Conservation (phyloP, 2,329 filamentous ascomycete genomes). For the Xylaria sp. region DNA sequence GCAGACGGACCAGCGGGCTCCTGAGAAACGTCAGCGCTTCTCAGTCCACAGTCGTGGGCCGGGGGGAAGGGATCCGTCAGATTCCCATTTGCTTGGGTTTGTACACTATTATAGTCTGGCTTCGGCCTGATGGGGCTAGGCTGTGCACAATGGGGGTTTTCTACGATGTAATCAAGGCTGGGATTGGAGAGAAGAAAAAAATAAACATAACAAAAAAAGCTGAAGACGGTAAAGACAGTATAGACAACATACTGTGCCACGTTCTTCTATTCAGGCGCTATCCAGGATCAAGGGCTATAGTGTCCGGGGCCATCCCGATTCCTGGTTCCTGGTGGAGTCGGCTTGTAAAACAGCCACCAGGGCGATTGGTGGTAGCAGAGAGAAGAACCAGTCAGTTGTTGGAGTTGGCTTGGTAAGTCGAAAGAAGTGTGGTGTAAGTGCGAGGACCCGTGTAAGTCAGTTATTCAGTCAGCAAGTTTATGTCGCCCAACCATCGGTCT, state of each 20-base stretch:
- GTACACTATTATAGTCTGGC: slow-evolving; percentile 12
- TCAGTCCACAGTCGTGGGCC: not conserved
- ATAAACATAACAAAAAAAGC: not conserved
- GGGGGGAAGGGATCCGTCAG: slow-evolving; percentile 22
- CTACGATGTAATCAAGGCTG: slow-evolving; percentile 19
- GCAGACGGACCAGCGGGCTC: slow-evolving; percentile 15
- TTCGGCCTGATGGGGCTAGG: slow-evolving; percentile 26
- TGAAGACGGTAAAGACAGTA: not conserved
- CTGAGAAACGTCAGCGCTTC: slow-evolving; percentile 14
- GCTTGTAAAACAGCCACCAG: slow-evolving; percentile 8
- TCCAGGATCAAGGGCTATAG: not conserved
- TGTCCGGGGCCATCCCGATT: slow-evolving; percentile 22
- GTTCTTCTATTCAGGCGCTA: too few relatives aligned
- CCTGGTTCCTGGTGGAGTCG: slow-evolving; percentile 19
- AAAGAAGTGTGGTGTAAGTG: not conserved
- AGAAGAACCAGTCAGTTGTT: slow-evolving; percentile 1
- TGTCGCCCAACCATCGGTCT: slow-evolving; percentile 24
- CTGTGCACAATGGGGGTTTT: slow-evolving; percentile 15
- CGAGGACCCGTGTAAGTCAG: not conserved
- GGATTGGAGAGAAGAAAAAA: slow-evolving; percentile 1
- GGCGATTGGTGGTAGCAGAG: slow-evolving; percentile 15
- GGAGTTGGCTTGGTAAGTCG: slow-evolving; percentile 1
- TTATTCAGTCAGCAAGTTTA: not conserved
- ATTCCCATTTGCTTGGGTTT: slow-evolving; percentile 22
- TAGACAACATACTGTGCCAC: slow-evolving; percentile 13